Evolutionary conservation across 2,329 filamentous ascomycete species (phyloP).

Genomic region (Talaromyces albobiverticillius): DNA sequence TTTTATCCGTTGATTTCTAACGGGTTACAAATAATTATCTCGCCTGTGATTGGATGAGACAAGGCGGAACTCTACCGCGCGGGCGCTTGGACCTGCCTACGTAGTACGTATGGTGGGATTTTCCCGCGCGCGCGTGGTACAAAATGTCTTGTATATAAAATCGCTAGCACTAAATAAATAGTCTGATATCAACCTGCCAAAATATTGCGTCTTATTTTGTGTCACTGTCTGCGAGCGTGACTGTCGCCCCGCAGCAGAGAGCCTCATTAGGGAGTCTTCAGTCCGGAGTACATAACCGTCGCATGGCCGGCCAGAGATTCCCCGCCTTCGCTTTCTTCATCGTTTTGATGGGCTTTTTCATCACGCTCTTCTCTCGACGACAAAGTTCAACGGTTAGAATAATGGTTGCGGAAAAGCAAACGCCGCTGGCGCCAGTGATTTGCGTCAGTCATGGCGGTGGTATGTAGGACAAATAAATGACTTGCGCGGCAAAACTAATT

Average conservation of each 20-base stretch:
- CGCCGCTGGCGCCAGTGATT: slow-evolving; percentile 6
- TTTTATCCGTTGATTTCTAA: no score
- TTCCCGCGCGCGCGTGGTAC: no score
- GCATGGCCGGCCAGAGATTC: slow-evolving; percentile 10
- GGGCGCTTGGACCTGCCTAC: no score
- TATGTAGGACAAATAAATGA: neutral
- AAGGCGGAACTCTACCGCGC: no score
- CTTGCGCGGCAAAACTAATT: neutral
- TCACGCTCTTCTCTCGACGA: slow-evolving; percentile 5
- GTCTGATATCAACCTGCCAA: neutral
- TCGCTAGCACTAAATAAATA: neutral
- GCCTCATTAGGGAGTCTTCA: no score
- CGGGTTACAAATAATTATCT: no score
- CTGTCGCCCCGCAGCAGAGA: no score
- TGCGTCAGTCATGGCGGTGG: slow-evolving; percentile 13
- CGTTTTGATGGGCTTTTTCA: slow-evolving; percentile 8
- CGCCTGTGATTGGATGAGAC: no score
- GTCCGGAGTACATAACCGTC: no score
- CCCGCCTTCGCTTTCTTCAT: neutral
- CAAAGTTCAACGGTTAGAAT: neutral
- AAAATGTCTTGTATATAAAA: no score
- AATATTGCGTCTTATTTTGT: neutral
- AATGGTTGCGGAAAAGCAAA: slow-evolving; percentile 3
- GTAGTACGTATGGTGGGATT: no score
- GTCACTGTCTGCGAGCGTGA: no score